Conservation (phyloP, 345 rosid genomes). For the Microcos paniculata region DNA sequence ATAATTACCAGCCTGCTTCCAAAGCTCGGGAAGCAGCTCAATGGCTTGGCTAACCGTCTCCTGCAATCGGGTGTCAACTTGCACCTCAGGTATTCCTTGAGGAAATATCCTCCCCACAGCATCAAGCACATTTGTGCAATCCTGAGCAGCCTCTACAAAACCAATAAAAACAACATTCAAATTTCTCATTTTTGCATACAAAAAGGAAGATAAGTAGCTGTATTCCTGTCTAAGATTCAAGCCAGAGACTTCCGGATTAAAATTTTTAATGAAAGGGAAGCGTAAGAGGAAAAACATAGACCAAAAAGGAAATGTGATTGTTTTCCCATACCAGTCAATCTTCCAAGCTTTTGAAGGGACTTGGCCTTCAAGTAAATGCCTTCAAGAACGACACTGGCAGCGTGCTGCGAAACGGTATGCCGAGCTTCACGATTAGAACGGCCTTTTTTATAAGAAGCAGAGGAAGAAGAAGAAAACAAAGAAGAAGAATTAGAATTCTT, state of each 20-base stretch:
- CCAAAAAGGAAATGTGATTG: not conserved
- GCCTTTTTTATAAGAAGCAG: slow-evolving; percentile 39
- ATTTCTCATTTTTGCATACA: not conserved
- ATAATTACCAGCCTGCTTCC: slow-evolving; percentile 71
- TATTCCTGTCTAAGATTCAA: slow-evolving; percentile 13
- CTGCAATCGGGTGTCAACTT: slow-evolving; percentile 71
- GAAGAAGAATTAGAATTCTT: slow-evolving; percentile 33
- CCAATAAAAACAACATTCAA: not conserved
- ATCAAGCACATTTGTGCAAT: slow-evolving; percentile 85
- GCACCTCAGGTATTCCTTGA: slow-evolving; percentile 79
- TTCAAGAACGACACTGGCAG: slow-evolving; percentile 82
- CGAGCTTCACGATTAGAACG: slow-evolving; percentile 51
- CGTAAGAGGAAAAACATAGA: not conserved
- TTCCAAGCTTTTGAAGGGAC: slow-evolving; percentile 89
- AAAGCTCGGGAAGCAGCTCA: slow-evolving; percentile 82
- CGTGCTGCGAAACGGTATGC: slow-evolving; percentile 63
- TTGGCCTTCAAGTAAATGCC: slow-evolving; percentile 88
- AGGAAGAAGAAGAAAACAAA: not conserved
- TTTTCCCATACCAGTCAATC: slow-evolving; percentile 50
- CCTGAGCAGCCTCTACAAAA: slow-evolving; percentile 77
- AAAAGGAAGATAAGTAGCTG: not conserved
- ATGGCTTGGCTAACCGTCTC: slow-evolving; percentile 89
- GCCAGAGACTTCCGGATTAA: not conserved
- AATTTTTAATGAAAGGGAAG: not conserved
- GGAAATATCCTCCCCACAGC: slow-evolving; percentile 80